Conservation (phyloP, 2,329 filamentous ascomycete genomes). For the Zymoseptoria passerinii region DNA sequence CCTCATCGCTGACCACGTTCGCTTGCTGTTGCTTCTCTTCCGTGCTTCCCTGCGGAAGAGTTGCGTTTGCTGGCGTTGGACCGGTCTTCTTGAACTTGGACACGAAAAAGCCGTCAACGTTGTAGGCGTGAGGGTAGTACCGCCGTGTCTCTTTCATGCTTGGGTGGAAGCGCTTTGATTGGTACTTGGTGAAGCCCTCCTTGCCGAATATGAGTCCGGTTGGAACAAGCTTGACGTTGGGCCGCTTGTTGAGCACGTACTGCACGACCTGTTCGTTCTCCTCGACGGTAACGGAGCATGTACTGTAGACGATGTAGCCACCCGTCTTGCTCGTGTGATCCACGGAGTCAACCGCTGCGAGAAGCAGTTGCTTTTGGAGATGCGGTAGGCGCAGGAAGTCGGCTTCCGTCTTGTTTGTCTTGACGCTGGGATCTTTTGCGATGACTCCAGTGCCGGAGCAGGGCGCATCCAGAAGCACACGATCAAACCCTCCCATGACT, state of each 20-base stretch:
- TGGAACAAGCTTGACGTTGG: constrained; percentile 88
- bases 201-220: constrained; percentile 85
- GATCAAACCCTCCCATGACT: constrained; percentile 91
- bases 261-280: constrained; percentile 92
- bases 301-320: constrained; percentile 93
- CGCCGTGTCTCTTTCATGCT: constrained; percentile 73
- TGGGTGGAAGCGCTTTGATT: constrained; percentile 84
- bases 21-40: constrained; percentile 25
- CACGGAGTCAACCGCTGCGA: constrained; percentile 89
- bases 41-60: constrained; percentile 32
- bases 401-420: constrained; percentile 94
- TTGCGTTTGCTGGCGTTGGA: constrained; percentile 58
- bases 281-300: constrained; percentile 87
- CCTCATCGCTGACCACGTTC: constrained; percentile 22
- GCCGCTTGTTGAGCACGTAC: constrained; percentile 82
- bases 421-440: constrained; percentile 90
- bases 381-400: constrained; percentile 93
- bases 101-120: constrained; percentile 97
- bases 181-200: constrained; percentile 83
- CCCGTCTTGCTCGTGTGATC: constrained; percentile 88
- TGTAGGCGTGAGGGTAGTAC: constrained; percentile 86
- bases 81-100: constrained; percentile 93
- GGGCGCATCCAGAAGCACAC: constrained; percentile 86
- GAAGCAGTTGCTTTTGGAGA: constrained; percentile 85
- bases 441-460: constrained; percentile 98